These are phyloP conservation scores for Trapa bicornis DNA, from an alignment of 345 rosid genomes.

Conservation along the genomic window DNA sequence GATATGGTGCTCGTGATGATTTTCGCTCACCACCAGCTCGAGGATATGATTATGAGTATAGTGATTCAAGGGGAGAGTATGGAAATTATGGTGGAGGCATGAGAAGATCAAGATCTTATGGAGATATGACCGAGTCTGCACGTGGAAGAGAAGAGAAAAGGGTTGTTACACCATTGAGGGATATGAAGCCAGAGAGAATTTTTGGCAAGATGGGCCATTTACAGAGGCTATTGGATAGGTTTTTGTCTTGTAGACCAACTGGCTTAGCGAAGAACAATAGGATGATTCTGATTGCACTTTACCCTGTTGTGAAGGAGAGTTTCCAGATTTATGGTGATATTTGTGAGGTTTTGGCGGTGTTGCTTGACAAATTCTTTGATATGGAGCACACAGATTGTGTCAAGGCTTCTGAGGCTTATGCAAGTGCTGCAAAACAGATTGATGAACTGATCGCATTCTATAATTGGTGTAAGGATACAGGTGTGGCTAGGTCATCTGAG, in stretches of 20 bases:
- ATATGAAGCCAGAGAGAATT: constrained; percentile 68
- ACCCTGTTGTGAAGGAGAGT: constrained; percentile 74
- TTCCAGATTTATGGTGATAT: constrained; percentile 66
- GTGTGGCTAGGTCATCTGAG: constrained; percentile 80
- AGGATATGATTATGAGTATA: constrained; percentile 26
- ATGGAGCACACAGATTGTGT: constrained; percentile 79
- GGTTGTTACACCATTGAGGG: constrained; percentile 47
- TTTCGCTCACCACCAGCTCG: constrained; percentile 61
- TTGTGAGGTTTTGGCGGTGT: constrained; percentile 64
- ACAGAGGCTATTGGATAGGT: constrained; percentile 55
- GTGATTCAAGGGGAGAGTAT: constrained; percentile 21
- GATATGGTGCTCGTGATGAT: constrained; percentile 30
- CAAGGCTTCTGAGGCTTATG: constrained; percentile 79
- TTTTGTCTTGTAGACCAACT: constrained; percentile 61
- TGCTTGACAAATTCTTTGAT: constrained; percentile 72
- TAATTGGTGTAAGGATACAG: constrained; percentile 76
- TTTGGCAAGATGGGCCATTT: constrained; percentile 57
- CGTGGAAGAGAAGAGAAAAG: constrained; percentile 39
- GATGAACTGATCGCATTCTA: constrained; percentile 70
- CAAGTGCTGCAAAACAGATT: constrained; percentile 67
- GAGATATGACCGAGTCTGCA: constrained; percentile 50
- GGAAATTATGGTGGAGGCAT: constrained; percentile 23
- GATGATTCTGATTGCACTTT: constrained; percentile 57
- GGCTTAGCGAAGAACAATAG: constrained; percentile 70
- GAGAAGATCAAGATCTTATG: constrained; percentile 63